Evolutionary conservation across 2,329 filamentous ascomycete species (phyloP).

Genomic region (Alternaria sp.): DNA sequence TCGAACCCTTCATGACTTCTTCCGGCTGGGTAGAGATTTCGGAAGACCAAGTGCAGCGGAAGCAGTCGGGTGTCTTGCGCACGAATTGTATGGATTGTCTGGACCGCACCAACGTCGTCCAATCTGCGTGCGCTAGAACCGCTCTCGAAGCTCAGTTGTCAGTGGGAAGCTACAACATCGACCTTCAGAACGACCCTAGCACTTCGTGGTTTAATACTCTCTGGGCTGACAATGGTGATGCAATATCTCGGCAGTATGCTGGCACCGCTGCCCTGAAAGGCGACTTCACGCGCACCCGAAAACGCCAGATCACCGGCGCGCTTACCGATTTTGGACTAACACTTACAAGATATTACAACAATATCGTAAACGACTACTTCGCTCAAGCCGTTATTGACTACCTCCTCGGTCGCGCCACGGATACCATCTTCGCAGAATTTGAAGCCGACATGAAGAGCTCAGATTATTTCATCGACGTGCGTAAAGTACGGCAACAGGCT

Average conservation of each 20-base stretch:
- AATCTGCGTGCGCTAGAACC: conserved; percentile 86
- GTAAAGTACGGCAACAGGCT: conserved; percentile 83
- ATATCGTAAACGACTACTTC: conserved; percentile 98
- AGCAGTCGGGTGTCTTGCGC: conserved; percentile 79
- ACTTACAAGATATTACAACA: conserved; percentile 78
- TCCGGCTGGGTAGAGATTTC: conserved; percentile 74
- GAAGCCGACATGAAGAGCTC: conserved; percentile 91
- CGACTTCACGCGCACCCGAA: conserved; percentile 91
- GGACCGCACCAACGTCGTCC: conserved; percentile 94
- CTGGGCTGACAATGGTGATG: conserved; percentile 98
- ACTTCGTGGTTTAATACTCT: conserved; percentile 95
- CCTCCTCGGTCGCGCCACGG: conserved; percentile 85
- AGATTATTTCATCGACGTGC: conserved; percentile 87
- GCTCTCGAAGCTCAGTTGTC: conserved; percentile 82
- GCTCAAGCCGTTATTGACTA: conserved; percentile 95
- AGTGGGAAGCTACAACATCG: conserved; percentile 77
- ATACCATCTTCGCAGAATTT: conserved; percentile 90
- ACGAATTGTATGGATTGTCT: conserved; percentile 99
- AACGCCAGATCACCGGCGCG: conserved; percentile 88
- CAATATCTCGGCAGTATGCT: conserved; percentile 93
- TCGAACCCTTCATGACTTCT: conserved; percentile 72
- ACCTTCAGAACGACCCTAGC: conserved; percentile 76
- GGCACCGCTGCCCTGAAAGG: conserved; percentile 96
- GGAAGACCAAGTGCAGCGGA: conserved; percentile 52
- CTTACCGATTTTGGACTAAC: conserved; percentile 91